phyloP scores from a whole-genome alignment of 1,139 yeast genomes.

The Geotrichum restrictum region DNA sequence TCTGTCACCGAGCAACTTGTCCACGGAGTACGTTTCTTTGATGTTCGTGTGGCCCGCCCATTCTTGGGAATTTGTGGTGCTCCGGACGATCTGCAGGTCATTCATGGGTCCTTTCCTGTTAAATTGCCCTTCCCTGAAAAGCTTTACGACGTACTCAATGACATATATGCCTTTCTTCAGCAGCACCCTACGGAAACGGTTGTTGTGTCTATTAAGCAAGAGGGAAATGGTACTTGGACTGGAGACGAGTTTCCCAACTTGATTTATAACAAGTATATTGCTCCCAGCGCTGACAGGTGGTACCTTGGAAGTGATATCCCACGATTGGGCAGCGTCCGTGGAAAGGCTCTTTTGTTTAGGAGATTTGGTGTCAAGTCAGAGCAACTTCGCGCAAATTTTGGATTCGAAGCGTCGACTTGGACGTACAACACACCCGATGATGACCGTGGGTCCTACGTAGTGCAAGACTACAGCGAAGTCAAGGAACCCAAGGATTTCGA shows the following conservation, averaged over 20 bases:
- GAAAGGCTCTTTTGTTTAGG: slow-evolving; percentile 63
- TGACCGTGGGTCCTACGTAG: slow-evolving; percentile 58
- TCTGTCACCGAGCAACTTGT: slow-evolving; percentile 58
- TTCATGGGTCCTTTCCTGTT: slow-evolving; percentile 76
- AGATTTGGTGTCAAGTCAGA: slow-evolving; percentile 61
- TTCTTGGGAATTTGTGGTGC: slow-evolving; percentile 41
- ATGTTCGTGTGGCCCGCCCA: slow-evolving; percentile 61
- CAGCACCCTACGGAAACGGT: slow-evolving; percentile 57
- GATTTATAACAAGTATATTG: slow-evolving; percentile 59
- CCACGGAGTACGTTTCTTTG: slow-evolving; percentile 71
- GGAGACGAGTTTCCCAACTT: slow-evolving; percentile 63
- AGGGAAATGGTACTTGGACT: slow-evolving; percentile 65
- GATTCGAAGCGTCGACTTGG: slow-evolving; percentile 70
- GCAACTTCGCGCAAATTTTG: slow-evolving; percentile 46
- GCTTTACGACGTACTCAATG: slow-evolving; percentile 48
- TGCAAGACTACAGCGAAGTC: slow-evolving; percentile 75
- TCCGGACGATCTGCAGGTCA: slow-evolving; percentile 58
- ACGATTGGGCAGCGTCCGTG: slow-evolving; percentile 57
- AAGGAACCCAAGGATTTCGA: slow-evolving; percentile 50
- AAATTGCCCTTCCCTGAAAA: slow-evolving; percentile 56
- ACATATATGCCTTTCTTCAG: slow-evolving; percentile 56
- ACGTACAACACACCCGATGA: slow-evolving; percentile 61
- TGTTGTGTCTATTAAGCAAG: slow-evolving; percentile 68
- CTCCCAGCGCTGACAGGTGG: slow-evolving; percentile 55
- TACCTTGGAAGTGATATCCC: slow-evolving; percentile 58